phyloP scores from a whole-genome alignment of 2,329 filamentous ascomycete genomes.

The Tolypocladium ovalisporum region DNA sequence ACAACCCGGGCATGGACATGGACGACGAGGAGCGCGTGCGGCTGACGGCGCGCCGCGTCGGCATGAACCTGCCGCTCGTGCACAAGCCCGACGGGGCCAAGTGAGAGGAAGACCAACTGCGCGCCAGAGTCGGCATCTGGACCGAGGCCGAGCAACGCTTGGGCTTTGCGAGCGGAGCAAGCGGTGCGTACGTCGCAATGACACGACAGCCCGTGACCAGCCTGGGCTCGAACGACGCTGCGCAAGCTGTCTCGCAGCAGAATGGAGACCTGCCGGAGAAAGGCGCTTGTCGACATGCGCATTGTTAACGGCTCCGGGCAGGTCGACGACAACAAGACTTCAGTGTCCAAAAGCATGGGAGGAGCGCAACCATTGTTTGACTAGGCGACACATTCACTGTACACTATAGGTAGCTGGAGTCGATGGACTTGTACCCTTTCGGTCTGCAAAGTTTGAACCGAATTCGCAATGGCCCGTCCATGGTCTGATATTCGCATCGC shows the following conservation, averaged over 20 bases:
- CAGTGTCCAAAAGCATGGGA: background rate
- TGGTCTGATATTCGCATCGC: background rate
- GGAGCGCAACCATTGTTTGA: background rate
- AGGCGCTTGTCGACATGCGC: background rate
- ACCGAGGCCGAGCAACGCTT: too few relatives aligned
- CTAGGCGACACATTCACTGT: background rate
- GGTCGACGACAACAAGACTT: background rate
- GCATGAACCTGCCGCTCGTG: constrained; percentile 75
- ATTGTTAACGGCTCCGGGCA: background rate
- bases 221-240: background rate
- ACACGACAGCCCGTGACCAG: background rate
- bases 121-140: background rate
- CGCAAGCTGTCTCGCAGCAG: background rate
- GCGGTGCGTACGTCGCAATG: background rate
- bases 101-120: background rate
- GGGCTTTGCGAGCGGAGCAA: background rate
- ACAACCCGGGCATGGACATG: constrained; percentile 89
- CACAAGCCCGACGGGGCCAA: constrained; percentile 15
- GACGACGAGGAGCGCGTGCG: constrained; percentile 74
- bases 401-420: background rate
- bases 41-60: constrained; percentile 75
- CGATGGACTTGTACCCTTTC: background rate
- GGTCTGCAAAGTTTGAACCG: background rate
- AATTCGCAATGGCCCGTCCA: background rate
- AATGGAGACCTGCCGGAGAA: too few relatives aligned